These are phyloP conservation scores for Fagopyrum esculentum DNA, from an alignment of 148 eudicot species.

Conservation along the genomic window DNA sequence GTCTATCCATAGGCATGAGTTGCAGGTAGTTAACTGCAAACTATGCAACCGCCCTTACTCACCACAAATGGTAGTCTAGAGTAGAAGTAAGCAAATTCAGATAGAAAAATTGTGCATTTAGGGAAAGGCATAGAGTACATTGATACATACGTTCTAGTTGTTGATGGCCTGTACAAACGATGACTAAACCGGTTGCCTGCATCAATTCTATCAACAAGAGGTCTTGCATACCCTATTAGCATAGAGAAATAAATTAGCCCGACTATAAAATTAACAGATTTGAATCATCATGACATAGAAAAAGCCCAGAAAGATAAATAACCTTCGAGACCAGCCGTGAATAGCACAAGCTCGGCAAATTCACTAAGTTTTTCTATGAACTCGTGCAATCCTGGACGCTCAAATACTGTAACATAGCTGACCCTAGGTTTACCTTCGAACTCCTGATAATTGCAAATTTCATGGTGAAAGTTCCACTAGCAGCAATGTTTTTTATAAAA, in stretches of 20 bases:
- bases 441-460: conserved; percentile 45
- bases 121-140: background rate
- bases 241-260: background rate
- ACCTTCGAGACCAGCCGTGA: conserved; percentile 99
- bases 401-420: conserved; percentile 97
- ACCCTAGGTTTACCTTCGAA: conserved; percentile 85
- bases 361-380: conserved; percentile 74
- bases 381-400: conserved; percentile 90
- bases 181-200: conserved; percentile 41
- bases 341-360: conserved; percentile 92
- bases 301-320: conserved; percentile 8
- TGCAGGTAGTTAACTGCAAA: background rate
- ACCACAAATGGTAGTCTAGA: background rate
- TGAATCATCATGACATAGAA: background rate
- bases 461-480: conserved; percentile 13
- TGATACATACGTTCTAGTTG: conserved; percentile 77
- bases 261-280: background rate
- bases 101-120: background rate
- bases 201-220: conserved; percentile 90
- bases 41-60: background rate
- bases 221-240: conserved; percentile 83
- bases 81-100: background rate
- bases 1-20: background rate
- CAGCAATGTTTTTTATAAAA: conserved; percentile 2
- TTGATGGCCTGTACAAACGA: conserved; percentile 81